phyloP scores from a whole-genome alignment of 805 yeast species.

The Torulaspora gathmanii region DNA sequence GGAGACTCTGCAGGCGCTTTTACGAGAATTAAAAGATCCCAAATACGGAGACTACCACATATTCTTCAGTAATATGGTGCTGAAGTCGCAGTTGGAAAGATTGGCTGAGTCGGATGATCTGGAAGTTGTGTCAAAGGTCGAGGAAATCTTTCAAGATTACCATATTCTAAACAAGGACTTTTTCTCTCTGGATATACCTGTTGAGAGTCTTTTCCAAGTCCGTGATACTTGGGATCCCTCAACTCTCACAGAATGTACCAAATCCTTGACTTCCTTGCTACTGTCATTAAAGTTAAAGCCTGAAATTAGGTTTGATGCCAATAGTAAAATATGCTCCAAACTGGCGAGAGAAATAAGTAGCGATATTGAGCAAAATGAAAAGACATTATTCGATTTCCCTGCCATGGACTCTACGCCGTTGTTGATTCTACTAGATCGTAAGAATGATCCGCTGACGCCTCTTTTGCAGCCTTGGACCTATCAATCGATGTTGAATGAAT shows the following conservation, averaged over 20 bases:
- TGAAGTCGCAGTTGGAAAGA: conserved; percentile 75
- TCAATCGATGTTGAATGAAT: conserved; percentile 95
- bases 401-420: conserved; percentile 64
- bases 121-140: conserved; percentile 70
- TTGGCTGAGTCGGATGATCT: conserved; percentile 87
- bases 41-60: conserved; percentile 74
- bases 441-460: conserved; percentile 91
- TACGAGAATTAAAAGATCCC: conserved; percentile 69
- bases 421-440: conserved; percentile 72
- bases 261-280: conserved; percentile 28
- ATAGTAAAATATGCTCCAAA: conserved; percentile 58
- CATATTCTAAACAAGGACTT: conserved; percentile 66
- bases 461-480: conserved; percentile 94
- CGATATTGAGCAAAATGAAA: conserved; percentile 52
- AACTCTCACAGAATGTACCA: conserved; percentile 24
- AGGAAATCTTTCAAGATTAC: conserved; percentile 84
- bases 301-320: conserved; percentile 68
- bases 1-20: conserved; percentile 54
- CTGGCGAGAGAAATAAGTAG: conserved; percentile 63
- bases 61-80: conserved; percentile 69
- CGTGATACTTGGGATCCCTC: conserved; percentile 30
- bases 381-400: conserved; percentile 62
- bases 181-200: conserved; percentile 43
- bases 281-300: conserved; percentile 76
- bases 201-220: conserved; percentile 22